A percentile compares a stretch with the other conserved stretches of the same genome.
Conservation (phyloP, 495 filamentous ascomycete species). For the Elasticomyces elasticus region DNA sequence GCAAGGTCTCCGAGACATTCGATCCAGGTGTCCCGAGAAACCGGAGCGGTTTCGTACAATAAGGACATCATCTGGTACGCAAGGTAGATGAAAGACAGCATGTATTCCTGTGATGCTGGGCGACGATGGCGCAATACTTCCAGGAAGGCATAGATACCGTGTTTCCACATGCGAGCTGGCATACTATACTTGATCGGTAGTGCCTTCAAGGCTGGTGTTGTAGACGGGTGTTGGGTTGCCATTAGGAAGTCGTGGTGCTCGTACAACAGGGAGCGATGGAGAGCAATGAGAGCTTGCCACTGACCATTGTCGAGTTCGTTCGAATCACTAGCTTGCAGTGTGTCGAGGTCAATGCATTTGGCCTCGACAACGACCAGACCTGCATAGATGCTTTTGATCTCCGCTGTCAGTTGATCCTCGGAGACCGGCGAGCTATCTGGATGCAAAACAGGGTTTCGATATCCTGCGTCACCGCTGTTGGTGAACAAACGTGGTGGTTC, state of each 20-base stretch:
- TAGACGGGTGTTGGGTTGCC: slow-evolving; percentile 63
- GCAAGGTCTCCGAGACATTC: slow-evolving; percentile 77
- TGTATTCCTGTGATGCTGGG: slow-evolving; percentile 62
- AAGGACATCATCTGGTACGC: slow-evolving; percentile 78
- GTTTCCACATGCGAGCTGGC: slow-evolving; percentile 76
- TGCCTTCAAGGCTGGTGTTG: slow-evolving; percentile 45
- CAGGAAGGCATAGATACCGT: slow-evolving; percentile 70
- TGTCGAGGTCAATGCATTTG: slow-evolving; percentile 66
- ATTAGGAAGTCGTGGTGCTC: slow-evolving; percentile 79
- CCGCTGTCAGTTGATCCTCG: slow-evolving; percentile 59
- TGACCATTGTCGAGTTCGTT: slow-evolving; percentile 46
- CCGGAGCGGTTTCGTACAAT: slow-evolving; percentile 62
- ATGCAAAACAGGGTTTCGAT: no score
- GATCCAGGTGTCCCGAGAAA: slow-evolving; percentile 79
- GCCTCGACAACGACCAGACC: slow-evolving; percentile 70
- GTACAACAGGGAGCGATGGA: slow-evolving; percentile 62
- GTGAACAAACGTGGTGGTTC: no score
- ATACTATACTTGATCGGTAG: slow-evolving; percentile 64
- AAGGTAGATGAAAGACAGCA: slow-evolving; percentile 71
- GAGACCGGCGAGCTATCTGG: slow-evolving; percentile 58
- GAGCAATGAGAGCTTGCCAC: slow-evolving; percentile 62
- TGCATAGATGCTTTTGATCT: slow-evolving; percentile 64
- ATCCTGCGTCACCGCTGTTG: no score
- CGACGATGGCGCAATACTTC: slow-evolving; percentile 61
- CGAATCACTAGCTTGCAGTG: slow-evolving; percentile 33